phyloP scores from a whole-genome alignment of 1,284 basidiomycete genomes.

The Malassezia globosa region DNA sequence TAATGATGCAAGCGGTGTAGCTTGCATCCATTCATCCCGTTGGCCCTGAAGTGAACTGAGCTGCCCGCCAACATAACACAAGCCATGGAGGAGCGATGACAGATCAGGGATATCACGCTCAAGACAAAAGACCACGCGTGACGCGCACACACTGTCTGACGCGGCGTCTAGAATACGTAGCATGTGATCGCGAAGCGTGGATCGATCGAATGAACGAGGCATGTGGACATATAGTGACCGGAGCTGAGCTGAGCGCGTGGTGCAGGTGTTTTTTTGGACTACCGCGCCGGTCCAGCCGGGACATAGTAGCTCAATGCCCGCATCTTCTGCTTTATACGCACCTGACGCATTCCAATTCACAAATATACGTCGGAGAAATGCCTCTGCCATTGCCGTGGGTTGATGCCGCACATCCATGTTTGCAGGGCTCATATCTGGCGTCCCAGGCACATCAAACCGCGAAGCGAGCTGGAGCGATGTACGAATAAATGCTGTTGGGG shows the following conservation, averaged over 20 bases:
- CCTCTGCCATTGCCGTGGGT: conserved; percentile 22
- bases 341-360: conserved; percentile 18
- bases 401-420: conserved; percentile 28
- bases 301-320: conserved; percentile 34
- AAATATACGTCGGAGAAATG: conserved; percentile 30
- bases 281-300: conserved; percentile 36
- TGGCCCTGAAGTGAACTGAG: conserved; percentile 20
- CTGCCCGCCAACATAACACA: conserved; percentile 38
- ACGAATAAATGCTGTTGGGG: background rate
- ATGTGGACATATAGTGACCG: conserved; percentile 39
- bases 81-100: conserved; percentile 27
- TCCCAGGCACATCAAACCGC: conserved; percentile 24
- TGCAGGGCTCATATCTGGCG: conserved; percentile 36
- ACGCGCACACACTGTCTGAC: conserved; percentile 28
- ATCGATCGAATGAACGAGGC: conserved; percentile 23
- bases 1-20: background rate
- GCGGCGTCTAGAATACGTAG: conserved; percentile 34
- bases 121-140: conserved; percentile 30
- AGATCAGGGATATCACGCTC: conserved; percentile 25
- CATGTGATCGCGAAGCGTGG: conserved; percentile 30
- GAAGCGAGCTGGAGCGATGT: conserved; percentile 3
- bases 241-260: background rate
- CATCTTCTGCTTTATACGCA: conserved; percentile 21
- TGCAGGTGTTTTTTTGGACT: conserved; percentile 11
- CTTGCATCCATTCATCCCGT: conserved; percentile 3